phyloP scores from a whole-genome alignment of 2,329 filamentous ascomycete species.

The Xylariaceae sp. region DNA sequence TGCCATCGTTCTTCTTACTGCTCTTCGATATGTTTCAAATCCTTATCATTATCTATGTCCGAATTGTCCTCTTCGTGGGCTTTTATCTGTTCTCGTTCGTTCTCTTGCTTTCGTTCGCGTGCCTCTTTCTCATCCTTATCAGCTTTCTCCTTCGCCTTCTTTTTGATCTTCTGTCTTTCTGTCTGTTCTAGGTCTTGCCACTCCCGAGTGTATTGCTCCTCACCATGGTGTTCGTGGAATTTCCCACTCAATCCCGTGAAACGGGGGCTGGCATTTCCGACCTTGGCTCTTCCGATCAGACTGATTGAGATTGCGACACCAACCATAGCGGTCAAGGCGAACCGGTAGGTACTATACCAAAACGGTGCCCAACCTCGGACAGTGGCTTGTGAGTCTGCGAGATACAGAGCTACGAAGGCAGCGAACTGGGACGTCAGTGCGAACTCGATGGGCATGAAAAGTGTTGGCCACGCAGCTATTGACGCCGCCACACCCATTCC shows the following conservation, averaged over 20 bases:
- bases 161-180: constrained; percentile 31
- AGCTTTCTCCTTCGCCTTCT: constrained; percentile 31
- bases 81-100: constrained; percentile 17
- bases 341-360: constrained; percentile 89
- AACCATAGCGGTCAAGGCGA: constrained; percentile 85
- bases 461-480: constrained; percentile 81
- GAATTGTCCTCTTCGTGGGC: neutral
- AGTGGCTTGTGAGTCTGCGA: constrained; percentile 70
- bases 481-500: constrained; percentile 76
- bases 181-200: constrained; percentile 40
- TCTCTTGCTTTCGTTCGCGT: constrained; percentile 11
- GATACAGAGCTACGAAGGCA: constrained; percentile 81
- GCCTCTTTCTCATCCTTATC: constrained; percentile 22
- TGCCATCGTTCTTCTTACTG: neutral
- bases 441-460: constrained; percentile 77
- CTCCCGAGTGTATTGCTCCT: constrained; percentile 36
- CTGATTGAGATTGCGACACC: constrained; percentile 75
- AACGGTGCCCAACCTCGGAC: constrained; percentile 70
- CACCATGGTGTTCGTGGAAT: constrained; percentile 34
- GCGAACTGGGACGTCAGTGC: constrained; percentile 81
- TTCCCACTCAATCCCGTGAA: constrained; percentile 37
- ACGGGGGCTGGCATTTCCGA: constrained; percentile 42
- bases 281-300: constrained; percentile 75
- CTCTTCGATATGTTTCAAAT: neutral
- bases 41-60: neutral